These are phyloP conservation scores for Candida glucosophila DNA, from an alignment of 1,139 yeast species.

Conservation along the genomic window DNA sequence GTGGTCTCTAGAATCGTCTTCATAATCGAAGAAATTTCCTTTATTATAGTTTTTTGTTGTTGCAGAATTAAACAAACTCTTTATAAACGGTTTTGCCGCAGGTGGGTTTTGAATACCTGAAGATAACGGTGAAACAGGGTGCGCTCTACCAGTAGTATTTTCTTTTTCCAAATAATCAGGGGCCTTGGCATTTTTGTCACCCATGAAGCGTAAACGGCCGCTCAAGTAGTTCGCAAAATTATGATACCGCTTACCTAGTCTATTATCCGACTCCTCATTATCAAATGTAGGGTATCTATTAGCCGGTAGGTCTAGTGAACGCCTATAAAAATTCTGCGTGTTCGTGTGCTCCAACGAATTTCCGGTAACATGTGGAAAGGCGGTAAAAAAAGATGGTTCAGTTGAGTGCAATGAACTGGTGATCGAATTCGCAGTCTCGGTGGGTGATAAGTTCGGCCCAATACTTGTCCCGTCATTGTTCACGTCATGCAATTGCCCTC, in stretches of 20 bases:
- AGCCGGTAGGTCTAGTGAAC: slow-evolving; percentile 25
- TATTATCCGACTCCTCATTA: slow-evolving; percentile 10
- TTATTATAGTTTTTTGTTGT: slow-evolving; percentile 5
- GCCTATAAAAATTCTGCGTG: slow-evolving; percentile 18
- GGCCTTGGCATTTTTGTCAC: slow-evolving; percentile 24
- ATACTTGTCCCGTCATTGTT: no score
- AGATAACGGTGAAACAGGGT: slow-evolving; percentile 5
- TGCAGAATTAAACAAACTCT: slow-evolving; percentile 25
- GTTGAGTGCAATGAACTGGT: slow-evolving; percentile 38
- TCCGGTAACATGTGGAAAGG: slow-evolving; percentile 33
- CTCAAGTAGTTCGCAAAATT: slow-evolving; percentile 33
- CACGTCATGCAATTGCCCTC: no score
- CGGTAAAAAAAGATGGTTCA: slow-evolving; percentile 39
- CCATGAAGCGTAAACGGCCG: slow-evolving; percentile 38
- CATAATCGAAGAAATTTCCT: slow-evolving; percentile 1
- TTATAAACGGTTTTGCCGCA: slow-evolving; percentile 27
- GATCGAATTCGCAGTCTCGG: slow-evolving; percentile 38
- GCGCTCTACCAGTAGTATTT: slow-evolving; percentile 12
- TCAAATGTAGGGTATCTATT: slow-evolving; percentile 12
- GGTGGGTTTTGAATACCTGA: slow-evolving; percentile 8
- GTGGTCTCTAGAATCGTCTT: not conserved
- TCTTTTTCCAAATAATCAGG: no score
- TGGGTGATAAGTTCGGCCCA: slow-evolving; percentile 28
- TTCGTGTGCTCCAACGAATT: slow-evolving; percentile 33
- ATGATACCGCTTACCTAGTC: slow-evolving; percentile 19